Evolutionary conservation across 176 grass and related monocot genomes (phyloP), one percentile per base, ranked within the genome.

Genomic region (Typha latifolia): DNA sequence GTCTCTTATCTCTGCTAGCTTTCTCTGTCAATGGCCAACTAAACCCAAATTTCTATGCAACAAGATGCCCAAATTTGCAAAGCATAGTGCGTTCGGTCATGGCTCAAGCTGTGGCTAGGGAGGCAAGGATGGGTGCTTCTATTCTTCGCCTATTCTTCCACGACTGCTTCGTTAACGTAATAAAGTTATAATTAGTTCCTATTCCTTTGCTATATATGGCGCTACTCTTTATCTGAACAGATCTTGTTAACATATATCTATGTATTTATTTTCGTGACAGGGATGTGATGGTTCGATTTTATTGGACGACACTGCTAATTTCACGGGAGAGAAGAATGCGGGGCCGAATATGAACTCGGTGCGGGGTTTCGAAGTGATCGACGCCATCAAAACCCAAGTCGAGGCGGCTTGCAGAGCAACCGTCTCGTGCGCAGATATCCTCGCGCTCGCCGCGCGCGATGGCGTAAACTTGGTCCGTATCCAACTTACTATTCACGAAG

Each of bases 221-320:
- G 5, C 9, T 43, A 43, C 37, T 43, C 37, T 43, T 43, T 43
- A 43, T 43, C 6, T 10, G 37, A 43, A 43, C 2, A 43, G 10
- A 7, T 43, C 5, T 64, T 71, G 14, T 47, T 14, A 64, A 63
- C 4, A 65, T 72, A 34, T 53, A 32, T 14, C n/a, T 50, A 43
- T 70, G 53, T 16, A n/a, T n/a, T n/a, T 11, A 12, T 14, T 56
- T 49, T 23, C 26, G 24, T 20, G 4, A 20, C 73, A 91, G 91
- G 91, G 91, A 0, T 96, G 91, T 10, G 91, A 96, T 63, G 84
- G 79, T 34, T 96, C 91, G 0, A 77, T 96, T 62, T 79, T 96
- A 16, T 67, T 91, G 0, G 87, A 96, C 47, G 91, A 80, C 67
- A 77, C 84, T 0, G 12, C 86, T 4, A 72, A 51, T 7, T 74